Base-by-base conservation (phyloP, 768 basidiomycete genomes). In the Amanita pallidorosea region DNA sequence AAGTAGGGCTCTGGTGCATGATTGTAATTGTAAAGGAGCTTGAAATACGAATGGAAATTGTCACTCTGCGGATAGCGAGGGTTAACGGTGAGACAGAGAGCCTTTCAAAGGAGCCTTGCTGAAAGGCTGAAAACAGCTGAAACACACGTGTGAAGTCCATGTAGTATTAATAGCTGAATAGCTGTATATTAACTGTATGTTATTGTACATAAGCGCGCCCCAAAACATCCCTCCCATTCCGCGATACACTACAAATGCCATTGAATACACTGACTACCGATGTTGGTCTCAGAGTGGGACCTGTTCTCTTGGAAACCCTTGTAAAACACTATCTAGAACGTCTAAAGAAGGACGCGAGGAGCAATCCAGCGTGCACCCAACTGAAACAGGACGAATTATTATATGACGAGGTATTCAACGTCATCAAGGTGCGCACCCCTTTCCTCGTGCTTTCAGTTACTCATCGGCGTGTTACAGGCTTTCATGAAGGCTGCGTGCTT, bases 321-420 rank as follows among this genome's bases (percentile, higher is more conserved):
- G 72, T 91, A 60, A 86, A 85, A 62, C 90, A 93, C 61, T 94
- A 90, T 63, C 77, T 93, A 44, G 82, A 85, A 40, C 75, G 80
- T 12, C 63, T 79, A 44, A 79, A 70, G 64, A 69, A 67, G 20
- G 71, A 74, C 51, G 57, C 58, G 8, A 65, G 68, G 35, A 64
- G 70, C 17, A 65, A 63, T 44, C 68, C 69, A 17, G 66, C 72
- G 3, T 67, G 65, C 41, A 76, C 74, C 12, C 68, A 70, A 34
- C 67, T 88, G 51, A 71, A 77, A 58, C 74, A 81, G 58, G 82
- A 89, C 47, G 86, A 92, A 61, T 66, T 93, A 23, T 65, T 93
- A 52, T 93, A 89, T 58, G 85, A 92, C 54, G 79, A 88, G 59
- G 84, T 75, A 2, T 90, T 89, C 60, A 82, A 72, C 49, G 76